Evolutionary conservation across 225 moss, liverwort and hornwort genomes (phyloP).

Genomic region (Physcomitrium patens): DNA sequence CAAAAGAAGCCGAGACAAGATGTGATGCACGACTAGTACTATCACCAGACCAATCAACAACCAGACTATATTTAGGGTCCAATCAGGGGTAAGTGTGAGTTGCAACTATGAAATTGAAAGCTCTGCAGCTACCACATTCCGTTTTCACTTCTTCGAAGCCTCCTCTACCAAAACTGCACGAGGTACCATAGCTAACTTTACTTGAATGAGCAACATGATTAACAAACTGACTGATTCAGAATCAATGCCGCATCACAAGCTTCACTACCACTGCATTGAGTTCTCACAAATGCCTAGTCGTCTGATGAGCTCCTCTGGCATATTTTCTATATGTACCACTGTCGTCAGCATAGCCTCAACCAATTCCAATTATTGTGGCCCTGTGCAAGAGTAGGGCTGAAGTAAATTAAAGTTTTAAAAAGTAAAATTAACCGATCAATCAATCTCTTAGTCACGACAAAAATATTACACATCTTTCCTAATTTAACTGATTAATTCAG

Average conservation of each 20-base stretch:
- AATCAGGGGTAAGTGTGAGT: too few species aligned
- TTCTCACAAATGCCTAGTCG: slow-evolving; percentile 34
- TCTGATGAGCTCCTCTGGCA: slow-evolving; percentile 34
- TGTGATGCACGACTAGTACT: too few species aligned
- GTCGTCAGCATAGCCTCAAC: slow-evolving; percentile 51
- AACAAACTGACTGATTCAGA: slow-evolving; percentile 4
- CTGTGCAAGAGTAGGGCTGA: slow-evolving; percentile 36
- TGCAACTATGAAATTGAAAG: too few species aligned
- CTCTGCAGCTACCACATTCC: too few species aligned
- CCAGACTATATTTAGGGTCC: too few species aligned
- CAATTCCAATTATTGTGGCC: slow-evolving; percentile 37
- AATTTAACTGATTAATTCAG: not conserved
- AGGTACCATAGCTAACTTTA: slow-evolving; percentile 4
- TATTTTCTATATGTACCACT: slow-evolving; percentile 35
- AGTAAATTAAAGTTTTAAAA: not conserved
- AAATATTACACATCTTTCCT: not conserved
- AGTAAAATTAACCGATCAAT: slow-evolving; percentile 1
- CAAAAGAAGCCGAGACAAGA: too few species aligned
- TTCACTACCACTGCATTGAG: slow-evolving; percentile 33
- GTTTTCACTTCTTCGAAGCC: slow-evolving; percentile 1
- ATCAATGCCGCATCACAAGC: slow-evolving; percentile 33
- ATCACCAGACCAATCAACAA: too few species aligned
- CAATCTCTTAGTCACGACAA: slow-evolving; percentile 6
- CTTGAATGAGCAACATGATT: not conserved
- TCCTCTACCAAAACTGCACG: not conserved